Evolutionary conservation across 495 filamentous ascomycete genomes (phyloP).

Genomic region (Hypoxylon lenormandii): DNA sequence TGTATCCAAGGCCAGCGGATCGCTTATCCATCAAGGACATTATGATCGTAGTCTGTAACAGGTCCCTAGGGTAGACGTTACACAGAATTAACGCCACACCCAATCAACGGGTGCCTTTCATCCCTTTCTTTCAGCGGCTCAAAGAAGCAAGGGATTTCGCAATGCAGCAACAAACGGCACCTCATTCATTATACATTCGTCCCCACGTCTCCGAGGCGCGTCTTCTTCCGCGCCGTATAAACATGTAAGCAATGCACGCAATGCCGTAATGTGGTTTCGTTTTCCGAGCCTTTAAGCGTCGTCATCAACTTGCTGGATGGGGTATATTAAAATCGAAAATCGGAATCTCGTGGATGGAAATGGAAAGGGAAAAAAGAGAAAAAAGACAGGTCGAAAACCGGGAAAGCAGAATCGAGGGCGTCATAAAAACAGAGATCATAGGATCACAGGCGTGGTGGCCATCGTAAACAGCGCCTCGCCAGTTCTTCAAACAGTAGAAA

Average conservation of each 20-base stretch:
- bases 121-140: background rate
- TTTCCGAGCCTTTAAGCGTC: conserved; percentile 7
- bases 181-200: conserved; percentile 38
- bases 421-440: background rate
- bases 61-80: background rate
- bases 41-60: conserved; percentile 2
- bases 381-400: background rate
- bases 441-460: background rate
- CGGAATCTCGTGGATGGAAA: background rate
- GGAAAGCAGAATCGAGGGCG: background rate
- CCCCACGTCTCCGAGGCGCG: background rate
- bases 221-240: conserved; percentile 13
- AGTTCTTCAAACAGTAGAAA: background rate
- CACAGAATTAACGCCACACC: conserved; percentile 8
- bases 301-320: conserved; percentile 23
- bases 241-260: conserved; percentile 5
- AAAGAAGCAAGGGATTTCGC: conserved; percentile 20
- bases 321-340: conserved; percentile 32
- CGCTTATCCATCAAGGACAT: conserved; percentile 37
- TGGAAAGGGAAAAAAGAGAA: background rate
- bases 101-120: too few species aligned
- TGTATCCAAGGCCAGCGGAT: conserved; percentile 3
- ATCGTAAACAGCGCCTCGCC: background rate
- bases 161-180: conserved; percentile 16
- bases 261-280: conserved; percentile 10